These are phyloP conservation scores for Penicillium coprophilum DNA, from an alignment of 495 filamentous ascomycete species.

Conservation along the genomic window DNA sequence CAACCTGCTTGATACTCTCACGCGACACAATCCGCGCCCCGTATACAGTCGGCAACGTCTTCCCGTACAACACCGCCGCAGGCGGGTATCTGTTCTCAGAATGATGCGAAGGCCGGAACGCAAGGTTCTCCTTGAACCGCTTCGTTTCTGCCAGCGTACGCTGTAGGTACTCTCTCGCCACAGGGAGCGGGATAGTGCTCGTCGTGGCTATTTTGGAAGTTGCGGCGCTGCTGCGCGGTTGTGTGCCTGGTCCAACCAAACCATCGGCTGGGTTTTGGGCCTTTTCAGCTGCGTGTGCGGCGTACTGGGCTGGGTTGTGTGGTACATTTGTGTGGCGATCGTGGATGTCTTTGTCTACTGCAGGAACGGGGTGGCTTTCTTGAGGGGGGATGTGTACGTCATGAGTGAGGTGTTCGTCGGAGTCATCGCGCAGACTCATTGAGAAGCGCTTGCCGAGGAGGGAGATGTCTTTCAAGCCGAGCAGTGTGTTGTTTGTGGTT, in stretches of 20 bases:
- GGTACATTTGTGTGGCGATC: constrained; percentile 1
- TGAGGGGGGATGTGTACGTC: background rate
- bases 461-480: constrained; percentile 47
- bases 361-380: constrained; percentile 1
- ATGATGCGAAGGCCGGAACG: constrained; percentile 59
- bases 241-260: constrained; percentile 34
- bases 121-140: constrained; percentile 71
- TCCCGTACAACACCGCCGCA: constrained; percentile 81
- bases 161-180: constrained; percentile 68
- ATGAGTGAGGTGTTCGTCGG: constrained; percentile 22
- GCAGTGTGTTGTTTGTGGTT: constrained; percentile 9
- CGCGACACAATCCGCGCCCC: constrained; percentile 67
- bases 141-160: constrained; percentile 72
- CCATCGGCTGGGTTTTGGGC: constrained; percentile 35
- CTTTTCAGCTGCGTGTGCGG: constrained; percentile 17
- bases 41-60: constrained; percentile 80
- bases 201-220: constrained; percentile 40
- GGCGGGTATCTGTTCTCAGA: constrained; percentile 73
- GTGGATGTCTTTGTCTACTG: constrained; percentile 14
- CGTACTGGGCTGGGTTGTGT: constrained; percentile 15
- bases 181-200: constrained; percentile 48
- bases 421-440: constrained; percentile 26
- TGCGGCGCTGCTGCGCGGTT: constrained; percentile 30
- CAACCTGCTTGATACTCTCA: constrained; percentile 68
- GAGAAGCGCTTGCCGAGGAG: constrained; percentile 42